Conservation (phyloP, 441 rosid genomes). For the Melastoma candidum region DNA sequence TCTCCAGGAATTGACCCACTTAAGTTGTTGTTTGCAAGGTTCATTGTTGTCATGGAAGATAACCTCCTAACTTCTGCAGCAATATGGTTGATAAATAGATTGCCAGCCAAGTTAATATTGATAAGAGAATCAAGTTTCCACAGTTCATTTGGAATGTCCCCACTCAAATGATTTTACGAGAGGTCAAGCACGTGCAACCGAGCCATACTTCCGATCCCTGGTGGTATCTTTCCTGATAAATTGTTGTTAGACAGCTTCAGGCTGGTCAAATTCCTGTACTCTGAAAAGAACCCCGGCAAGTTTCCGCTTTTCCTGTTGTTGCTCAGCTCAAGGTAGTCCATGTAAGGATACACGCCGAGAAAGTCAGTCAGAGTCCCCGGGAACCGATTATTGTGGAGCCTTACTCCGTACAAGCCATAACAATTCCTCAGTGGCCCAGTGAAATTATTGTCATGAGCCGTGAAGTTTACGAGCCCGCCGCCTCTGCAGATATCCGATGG, state of each 20-base stretch:
- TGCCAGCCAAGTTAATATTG: too few relatives aligned
- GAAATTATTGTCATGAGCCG: slow-evolving; percentile 19
- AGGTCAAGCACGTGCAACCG: slow-evolving; percentile 12
- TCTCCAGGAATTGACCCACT: slow-evolving; percentile 21
- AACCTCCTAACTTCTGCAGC: slow-evolving; percentile 15
- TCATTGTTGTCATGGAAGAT: slow-evolving; percentile 5
- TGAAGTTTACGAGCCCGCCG: slow-evolving; percentile 15
- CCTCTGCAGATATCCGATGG: slow-evolving; percentile 24
- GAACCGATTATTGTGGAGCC: slow-evolving; percentile 23
- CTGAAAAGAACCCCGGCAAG: slow-evolving; percentile 5
- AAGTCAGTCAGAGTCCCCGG: slow-evolving; percentile 23
- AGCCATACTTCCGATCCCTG: slow-evolving; percentile 18
- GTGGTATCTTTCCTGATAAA: slow-evolving; percentile 11
- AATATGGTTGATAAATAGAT: too few relatives aligned
- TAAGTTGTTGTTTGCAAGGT: slow-evolving; percentile 21
- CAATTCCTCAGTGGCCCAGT: slow-evolving; percentile 27
- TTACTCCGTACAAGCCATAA: slow-evolving; percentile 14
- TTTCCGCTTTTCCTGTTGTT: slow-evolving; percentile 18
- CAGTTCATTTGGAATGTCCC: slow-evolving; percentile 12
- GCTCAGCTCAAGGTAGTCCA: slow-evolving; percentile 24
- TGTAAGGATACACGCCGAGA: slow-evolving; percentile 24
- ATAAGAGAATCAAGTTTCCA: too few relatives aligned
- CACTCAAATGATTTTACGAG: slow-evolving; percentile 19
- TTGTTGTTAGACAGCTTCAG: slow-evolving; percentile 23
- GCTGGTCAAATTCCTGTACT: slow-evolving; percentile 12